Conservation (phyloP, 768 basidiomycete genomes). For the Holtermanniella nyarrowii region DNA sequence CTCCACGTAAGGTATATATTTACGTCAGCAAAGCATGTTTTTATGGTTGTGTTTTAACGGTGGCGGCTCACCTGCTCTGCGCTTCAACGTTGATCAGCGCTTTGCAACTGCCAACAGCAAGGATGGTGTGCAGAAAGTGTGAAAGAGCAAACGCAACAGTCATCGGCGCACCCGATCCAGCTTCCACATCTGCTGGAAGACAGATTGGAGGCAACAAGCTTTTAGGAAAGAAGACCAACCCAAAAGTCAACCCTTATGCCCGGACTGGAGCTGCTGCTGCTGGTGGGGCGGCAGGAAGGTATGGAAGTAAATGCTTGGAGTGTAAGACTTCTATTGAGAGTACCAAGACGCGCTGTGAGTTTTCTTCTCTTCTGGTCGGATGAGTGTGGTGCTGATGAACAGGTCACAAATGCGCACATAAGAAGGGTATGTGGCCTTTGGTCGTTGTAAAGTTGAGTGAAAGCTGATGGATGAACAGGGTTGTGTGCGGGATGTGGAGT, state of each 20-base stretch:
- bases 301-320: conserved; percentile 39
- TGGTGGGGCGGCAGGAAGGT: conserved; percentile 20
- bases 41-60: not conserved
- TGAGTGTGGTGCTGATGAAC: not conserved
- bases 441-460: not conserved
- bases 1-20: no score
- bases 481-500: not conserved
- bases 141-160: conserved; percentile 38
- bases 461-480: not conserved
- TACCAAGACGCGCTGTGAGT: not conserved
- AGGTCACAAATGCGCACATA: conserved; percentile 41
- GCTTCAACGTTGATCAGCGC: not conserved
- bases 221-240: conserved; percentile 27
- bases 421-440: conserved; percentile 21
- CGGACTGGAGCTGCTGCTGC: not conserved
- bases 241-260: conserved; percentile 18
- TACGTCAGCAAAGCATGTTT: no score
- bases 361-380: not conserved
- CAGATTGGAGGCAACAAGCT: conserved; percentile 42
- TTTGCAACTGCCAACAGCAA: conserved; percentile 1
- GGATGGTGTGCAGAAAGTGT: conserved; percentile 43
- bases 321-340: conserved; percentile 30
- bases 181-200: conserved; percentile 33
- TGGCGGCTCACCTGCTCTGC: not conserved
- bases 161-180: conserved; percentile 40